phyloP scores from a whole-genome alignment of 306 rosid genomes.

The Malus fusca region DNA sequence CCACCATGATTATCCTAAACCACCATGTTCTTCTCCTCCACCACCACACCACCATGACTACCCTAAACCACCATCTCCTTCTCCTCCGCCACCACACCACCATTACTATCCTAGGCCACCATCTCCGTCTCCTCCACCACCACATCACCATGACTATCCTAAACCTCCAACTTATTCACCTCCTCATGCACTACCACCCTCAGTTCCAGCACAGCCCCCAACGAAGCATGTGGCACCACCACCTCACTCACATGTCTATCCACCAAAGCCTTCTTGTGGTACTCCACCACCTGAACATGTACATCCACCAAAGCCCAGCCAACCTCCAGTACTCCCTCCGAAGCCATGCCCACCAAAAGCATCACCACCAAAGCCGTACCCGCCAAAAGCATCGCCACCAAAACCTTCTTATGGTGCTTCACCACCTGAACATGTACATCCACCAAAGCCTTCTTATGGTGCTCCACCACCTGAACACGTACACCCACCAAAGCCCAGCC shows the following conservation, averaged over 20 bases:
- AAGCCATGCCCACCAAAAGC: neutral
- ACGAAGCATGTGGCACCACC: neutral
- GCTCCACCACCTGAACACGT: neutral
- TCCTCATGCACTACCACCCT: neutral
- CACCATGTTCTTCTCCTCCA: neutral
- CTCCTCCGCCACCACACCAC: neutral
- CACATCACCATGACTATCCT: neutral
- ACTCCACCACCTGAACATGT: neutral
- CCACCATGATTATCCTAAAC: neutral
- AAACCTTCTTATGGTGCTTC: neutral
- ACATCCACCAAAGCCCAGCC: neutral
- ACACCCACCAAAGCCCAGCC: neutral
- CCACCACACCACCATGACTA: constrained; percentile 4
- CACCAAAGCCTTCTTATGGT: neutral
- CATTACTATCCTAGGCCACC: neutral
- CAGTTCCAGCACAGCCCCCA: neutral
- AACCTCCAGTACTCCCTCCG: neutral
- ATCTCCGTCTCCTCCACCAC: neutral
- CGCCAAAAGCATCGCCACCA: neutral
- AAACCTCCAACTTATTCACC: neutral
- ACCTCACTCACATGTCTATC: neutral
- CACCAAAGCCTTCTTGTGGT: neutral
- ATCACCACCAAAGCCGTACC: neutral
- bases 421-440: neutral
- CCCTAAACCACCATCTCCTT: neutral